Percentiles rank a stretch among this genome's conserved stretches.
phyloP scores from a whole-genome alignment of 2,329 filamentous ascomycete genomes.

The Monosporascus sp. region DNA sequence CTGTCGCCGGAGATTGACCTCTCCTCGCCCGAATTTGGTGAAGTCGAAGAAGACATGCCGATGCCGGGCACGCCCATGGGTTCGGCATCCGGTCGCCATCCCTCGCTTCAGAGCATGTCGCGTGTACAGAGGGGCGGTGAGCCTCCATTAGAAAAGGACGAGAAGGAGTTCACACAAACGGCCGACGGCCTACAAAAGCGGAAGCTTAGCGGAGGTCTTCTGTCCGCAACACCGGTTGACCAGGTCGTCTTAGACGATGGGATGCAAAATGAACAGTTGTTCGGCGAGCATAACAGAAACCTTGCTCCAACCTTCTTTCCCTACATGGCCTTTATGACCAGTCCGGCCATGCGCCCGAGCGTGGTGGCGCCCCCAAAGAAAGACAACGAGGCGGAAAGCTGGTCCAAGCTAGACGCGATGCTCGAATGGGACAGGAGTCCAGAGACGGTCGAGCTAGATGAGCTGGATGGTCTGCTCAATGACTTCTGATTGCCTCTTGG shows the following conservation, averaged over 20 bases:
- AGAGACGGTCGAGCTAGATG: slow-evolving; percentile 86
- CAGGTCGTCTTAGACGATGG: slow-evolving; percentile 36
- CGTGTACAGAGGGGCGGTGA: slow-evolving; percentile 70
- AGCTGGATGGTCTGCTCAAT: slow-evolving; percentile 82
- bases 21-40: slow-evolving; percentile 80
- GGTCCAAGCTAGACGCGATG: slow-evolving; percentile 38
- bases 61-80: slow-evolving; percentile 59
- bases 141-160: slow-evolving; percentile 86
- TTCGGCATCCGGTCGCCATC: slow-evolving; percentile 36
- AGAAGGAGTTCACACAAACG: slow-evolving; percentile 94
- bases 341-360: slow-evolving; percentile 49
- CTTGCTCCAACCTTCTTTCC: slow-evolving; percentile 27
- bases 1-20: slow-evolving; percentile 92
- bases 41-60: slow-evolving; percentile 54
- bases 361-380: slow-evolving; percentile 38
- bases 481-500: slow-evolving; percentile 48
- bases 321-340: slow-evolving; percentile 42
- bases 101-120: slow-evolving; percentile 34
- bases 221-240: slow-evolving; percentile 29
- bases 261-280: slow-evolving; percentile 46
- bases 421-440: slow-evolving; percentile 65
- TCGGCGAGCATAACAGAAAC: slow-evolving; percentile 37
- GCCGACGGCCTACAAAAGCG: slow-evolving; percentile 74
- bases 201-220: slow-evolving; percentile 46
- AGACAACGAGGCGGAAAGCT: slow-evolving; percentile 35